Evolutionary conservation across 495 filamentous ascomycete genomes (phyloP).

Genomic region (Aspergillus nanangensis): DNA sequence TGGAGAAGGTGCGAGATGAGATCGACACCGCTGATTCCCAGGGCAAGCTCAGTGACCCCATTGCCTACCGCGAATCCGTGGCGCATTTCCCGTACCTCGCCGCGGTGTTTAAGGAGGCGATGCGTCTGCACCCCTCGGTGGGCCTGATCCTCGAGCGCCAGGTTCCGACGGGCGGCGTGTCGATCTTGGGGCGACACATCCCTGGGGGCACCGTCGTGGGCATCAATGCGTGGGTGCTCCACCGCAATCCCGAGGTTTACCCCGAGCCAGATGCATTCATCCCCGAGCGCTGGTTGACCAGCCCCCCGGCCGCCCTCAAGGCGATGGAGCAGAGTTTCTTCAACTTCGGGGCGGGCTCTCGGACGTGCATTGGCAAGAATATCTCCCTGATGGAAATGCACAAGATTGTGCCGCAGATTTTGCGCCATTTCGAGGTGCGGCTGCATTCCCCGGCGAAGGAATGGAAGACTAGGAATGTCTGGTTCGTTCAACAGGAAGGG

Average conservation of each 20-base stretch:
- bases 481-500: slow-evolving; percentile 32
- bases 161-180: slow-evolving; percentile 51
- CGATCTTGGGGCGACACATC: slow-evolving; percentile 45
- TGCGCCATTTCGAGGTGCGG: slow-evolving; percentile 58
- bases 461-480: slow-evolving; percentile 23
- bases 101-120: slow-evolving; percentile 55
- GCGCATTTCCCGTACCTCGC: slow-evolving; percentile 45
- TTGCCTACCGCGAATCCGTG: slow-evolving; percentile 40
- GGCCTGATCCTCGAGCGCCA: slow-evolving; percentile 60
- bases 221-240: slow-evolving; percentile 33
- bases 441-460: slow-evolving; percentile 11
- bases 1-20: slow-evolving; percentile 45
- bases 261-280: slow-evolving; percentile 21
- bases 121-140: slow-evolving; percentile 57
- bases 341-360: slow-evolving; percentile 55
- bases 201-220: slow-evolving; percentile 57
- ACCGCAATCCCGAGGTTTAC: slow-evolving; percentile 16
- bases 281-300: slow-evolving; percentile 26
- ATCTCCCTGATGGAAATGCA: slow-evolving; percentile 74
- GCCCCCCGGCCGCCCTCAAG: slow-evolving; percentile 14
- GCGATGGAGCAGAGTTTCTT: slow-evolving; percentile 28
- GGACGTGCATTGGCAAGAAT: slow-evolving; percentile 65
- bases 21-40: slow-evolving; percentile 43
- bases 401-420: slow-evolving; percentile 68
- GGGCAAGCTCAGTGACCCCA: slow-evolving; percentile 14